phyloP scores from a whole-genome alignment of 2,329 filamentous ascomycete genomes.

The Rhynchosporium agropyri region DNA sequence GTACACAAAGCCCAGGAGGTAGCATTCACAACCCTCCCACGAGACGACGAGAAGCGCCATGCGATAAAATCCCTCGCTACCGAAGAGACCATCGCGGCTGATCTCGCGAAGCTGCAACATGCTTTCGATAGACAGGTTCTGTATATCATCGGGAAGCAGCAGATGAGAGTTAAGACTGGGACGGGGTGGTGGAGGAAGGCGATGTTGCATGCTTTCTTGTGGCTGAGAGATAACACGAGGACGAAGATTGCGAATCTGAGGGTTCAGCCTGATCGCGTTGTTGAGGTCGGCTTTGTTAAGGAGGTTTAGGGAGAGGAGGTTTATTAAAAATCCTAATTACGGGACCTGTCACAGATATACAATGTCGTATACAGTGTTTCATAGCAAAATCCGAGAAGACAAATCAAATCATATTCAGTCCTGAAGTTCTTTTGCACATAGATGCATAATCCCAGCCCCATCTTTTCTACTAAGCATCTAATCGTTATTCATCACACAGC shows the following conservation, averaged over 20 bases:
- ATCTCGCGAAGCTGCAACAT: slow-evolving; percentile 49
- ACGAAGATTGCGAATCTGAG: slow-evolving; percentile 66
- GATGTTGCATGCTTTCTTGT: slow-evolving; percentile 59
- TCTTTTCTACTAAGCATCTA: too few species aligned
- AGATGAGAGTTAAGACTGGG: slow-evolving; percentile 52
- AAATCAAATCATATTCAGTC: too few species aligned
- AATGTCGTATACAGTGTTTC: too few species aligned
- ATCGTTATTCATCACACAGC: too few species aligned
- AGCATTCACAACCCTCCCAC: slow-evolving; percentile 18
- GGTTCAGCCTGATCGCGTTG: slow-evolving; percentile 60
- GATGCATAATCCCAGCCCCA: too few species aligned
- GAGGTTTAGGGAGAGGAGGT: slow-evolving; percentile 50
- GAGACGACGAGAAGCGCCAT: slow-evolving; percentile 16
- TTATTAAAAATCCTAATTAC: too few species aligned
- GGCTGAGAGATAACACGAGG: slow-evolving; percentile 66
- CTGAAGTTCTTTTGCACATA: too few species aligned
- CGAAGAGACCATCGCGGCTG: slow-evolving; percentile 33
- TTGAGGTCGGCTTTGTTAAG: slow-evolving; percentile 71
- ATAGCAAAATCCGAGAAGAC: too few species aligned
- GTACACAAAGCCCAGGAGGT: slow-evolving; percentile 14
- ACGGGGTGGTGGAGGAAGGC: slow-evolving; percentile 48
- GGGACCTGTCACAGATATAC: too few species aligned
- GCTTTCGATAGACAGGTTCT: slow-evolving; percentile 54
- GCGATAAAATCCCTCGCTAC: slow-evolving; percentile 18
- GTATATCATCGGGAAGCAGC: slow-evolving; percentile 63